phyloP scores from a whole-genome alignment of 164 flowering plant species.

The Umbilicus rupestris region DNA sequence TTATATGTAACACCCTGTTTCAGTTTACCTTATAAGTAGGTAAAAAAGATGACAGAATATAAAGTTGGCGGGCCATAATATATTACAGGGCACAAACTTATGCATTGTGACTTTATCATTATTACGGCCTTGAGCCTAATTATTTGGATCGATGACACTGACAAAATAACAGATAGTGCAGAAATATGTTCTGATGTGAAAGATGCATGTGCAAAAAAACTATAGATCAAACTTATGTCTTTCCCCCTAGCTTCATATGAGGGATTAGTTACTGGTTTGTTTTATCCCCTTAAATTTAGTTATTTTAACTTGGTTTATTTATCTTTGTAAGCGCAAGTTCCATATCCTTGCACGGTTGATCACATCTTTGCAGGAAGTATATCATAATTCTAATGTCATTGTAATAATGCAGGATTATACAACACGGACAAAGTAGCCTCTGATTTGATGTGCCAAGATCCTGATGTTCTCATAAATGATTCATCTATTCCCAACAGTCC shows the following conservation, averaged over 20 bases:
- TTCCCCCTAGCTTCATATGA: background rate
- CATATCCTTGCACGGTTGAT: background rate
- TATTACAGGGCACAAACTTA: background rate
- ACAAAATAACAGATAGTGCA: background rate
- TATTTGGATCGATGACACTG: background rate
- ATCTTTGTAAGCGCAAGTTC: background rate
- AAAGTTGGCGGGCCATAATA: background rate
- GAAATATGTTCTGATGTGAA: background rate
- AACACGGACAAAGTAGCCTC: background rate
- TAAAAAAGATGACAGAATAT: background rate
- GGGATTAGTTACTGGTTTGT: background rate
- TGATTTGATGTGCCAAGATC: slow-evolving; percentile 1
- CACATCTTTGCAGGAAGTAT: background rate
- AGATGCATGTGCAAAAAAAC: background rate
- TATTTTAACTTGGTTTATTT: background rate
- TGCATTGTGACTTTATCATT: background rate
- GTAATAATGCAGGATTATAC: background rate
- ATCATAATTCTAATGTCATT: background rate
- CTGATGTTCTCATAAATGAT: background rate
- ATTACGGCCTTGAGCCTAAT: background rate
- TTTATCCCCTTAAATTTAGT: background rate
- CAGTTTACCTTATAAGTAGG: background rate
- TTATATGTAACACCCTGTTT: background rate
- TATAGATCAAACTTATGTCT: background rate
- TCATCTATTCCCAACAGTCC: background rate